Evolutionary conservation across 2,329 filamentous ascomycete genomes (phyloP).

Genomic region (Arachnomyces sp.): DNA sequence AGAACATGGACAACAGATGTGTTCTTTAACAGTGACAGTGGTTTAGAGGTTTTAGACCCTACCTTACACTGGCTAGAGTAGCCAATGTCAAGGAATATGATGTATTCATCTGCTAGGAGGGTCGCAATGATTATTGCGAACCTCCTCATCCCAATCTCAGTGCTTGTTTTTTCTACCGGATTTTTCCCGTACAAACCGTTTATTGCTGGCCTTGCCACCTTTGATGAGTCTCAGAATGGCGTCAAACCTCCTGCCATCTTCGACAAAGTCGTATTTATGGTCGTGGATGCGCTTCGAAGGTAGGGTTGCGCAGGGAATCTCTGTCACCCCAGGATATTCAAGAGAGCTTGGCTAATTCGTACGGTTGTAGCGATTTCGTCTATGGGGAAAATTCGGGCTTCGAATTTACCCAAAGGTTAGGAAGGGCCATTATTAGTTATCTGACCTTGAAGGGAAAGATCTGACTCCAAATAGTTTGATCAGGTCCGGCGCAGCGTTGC

Average conservation of each 20-base stretch:
- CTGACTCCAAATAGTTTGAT: slow-evolving; percentile 57
- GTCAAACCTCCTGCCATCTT: slow-evolving; percentile 61
- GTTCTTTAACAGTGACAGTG: no score
- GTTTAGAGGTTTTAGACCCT: no score
- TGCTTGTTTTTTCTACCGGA: slow-evolving; percentile 71
- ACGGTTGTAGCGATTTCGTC: slow-evolving; percentile 70
- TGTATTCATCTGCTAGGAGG: no score
- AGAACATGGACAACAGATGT: no score
- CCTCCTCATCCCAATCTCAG: slow-evolving; percentile 64
- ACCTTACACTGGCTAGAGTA: no score
- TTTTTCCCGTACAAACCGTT: slow-evolving; percentile 99
- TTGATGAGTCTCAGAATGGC: slow-evolving; percentile 47
- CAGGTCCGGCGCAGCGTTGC: slow-evolving; percentile 70
- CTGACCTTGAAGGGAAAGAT: not conserved
- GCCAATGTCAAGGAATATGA: no score
- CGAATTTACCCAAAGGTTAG: slow-evolving; percentile 73
- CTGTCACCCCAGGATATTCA: not conserved
- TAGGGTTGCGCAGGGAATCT: slow-evolving; percentile 30
- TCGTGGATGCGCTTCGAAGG: slow-evolving; percentile 90
- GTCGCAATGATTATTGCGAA: slow-evolving; percentile 50
- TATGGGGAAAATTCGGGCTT: slow-evolving; percentile 76
- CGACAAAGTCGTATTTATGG: slow-evolving; percentile 91
- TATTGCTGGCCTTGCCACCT: slow-evolving; percentile 71
- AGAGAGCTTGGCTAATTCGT: not conserved
- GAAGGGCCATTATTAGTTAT: slow-evolving; percentile 1